phyloP scores from a whole-genome alignment of 2,329 filamentous ascomycete species.

The Pleurostoma richardsiae region DNA sequence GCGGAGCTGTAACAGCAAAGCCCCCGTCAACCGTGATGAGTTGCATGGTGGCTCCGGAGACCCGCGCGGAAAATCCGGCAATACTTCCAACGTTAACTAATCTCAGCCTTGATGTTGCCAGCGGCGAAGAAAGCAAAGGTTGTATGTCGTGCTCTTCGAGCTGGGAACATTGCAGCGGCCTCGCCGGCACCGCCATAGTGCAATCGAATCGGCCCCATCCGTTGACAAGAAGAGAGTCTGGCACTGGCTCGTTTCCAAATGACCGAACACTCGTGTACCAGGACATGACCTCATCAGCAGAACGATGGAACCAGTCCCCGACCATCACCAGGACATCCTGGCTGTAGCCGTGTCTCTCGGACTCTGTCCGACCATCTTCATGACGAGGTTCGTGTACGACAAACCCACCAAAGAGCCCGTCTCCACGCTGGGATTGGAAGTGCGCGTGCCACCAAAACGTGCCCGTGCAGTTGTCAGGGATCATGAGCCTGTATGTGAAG shows the following conservation, averaged over 20 bases:
- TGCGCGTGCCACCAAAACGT: slow-evolving; percentile 46
- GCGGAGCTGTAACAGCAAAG: slow-evolving; percentile 4
- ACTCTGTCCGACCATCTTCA: background rate
- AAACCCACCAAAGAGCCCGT: slow-evolving; percentile 41
- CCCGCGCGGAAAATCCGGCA: slow-evolving; percentile 11
- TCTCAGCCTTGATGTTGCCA: slow-evolving; percentile 12
- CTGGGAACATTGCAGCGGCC: slow-evolving; percentile 35
- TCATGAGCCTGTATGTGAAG: slow-evolving; percentile 5
- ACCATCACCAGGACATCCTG: slow-evolving; percentile 37
- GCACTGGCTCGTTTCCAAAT: slow-evolving; percentile 30
- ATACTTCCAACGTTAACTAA: slow-evolving; percentile 16
- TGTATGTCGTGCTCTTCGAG: slow-evolving; percentile 5
- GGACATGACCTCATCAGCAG: slow-evolving; percentile 1
- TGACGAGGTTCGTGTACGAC: slow-evolving; percentile 33
- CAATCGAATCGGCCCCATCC: slow-evolving; percentile 38
- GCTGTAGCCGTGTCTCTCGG: slow-evolving; percentile 19
- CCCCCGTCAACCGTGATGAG: slow-evolving; percentile 16
- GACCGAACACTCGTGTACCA: background rate
- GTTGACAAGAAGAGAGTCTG: slow-evolving; percentile 42
- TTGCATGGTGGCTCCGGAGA: slow-evolving; percentile 10
- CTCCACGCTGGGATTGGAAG: slow-evolving; percentile 31
- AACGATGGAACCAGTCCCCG: slow-evolving; percentile 32
- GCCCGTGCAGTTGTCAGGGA: slow-evolving; percentile 9
- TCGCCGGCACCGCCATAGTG: slow-evolving; percentile 34
- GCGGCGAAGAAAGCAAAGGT: background rate